phyloP scores from a whole-genome alignment of 352 stramenopile species.

The Phytophthora hibernalis region DNA sequence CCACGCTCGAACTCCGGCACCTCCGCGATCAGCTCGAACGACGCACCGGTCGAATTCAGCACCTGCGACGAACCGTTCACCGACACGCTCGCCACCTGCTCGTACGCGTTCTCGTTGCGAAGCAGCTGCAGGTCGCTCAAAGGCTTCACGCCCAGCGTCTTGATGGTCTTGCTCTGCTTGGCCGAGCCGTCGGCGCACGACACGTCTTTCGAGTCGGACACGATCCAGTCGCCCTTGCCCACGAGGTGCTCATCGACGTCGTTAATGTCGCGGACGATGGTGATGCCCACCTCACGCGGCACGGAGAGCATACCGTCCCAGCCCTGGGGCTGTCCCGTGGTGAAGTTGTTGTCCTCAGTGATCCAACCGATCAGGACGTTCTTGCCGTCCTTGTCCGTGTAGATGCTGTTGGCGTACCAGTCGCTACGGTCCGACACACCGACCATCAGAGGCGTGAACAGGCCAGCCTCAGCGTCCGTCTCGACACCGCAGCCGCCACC shows the following conservation, averaged over 20 bases:
- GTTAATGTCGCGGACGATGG: conserved; percentile 58
- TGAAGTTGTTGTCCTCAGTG: conserved; percentile 61
- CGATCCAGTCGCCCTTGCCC: conserved; percentile 65
- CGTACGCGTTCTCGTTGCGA: conserved; percentile 46
- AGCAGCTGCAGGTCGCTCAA: conserved; percentile 56
- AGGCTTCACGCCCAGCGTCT: conserved; percentile 63
- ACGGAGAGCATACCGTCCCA: conserved; percentile 75
- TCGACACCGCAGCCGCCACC: conserved; percentile 25
- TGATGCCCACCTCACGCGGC: conserved; percentile 58
- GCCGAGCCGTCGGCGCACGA: conserved; percentile 30
- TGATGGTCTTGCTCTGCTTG: conserved; percentile 66
- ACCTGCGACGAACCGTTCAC: conserved; percentile 40
- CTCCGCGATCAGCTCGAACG: conserved; percentile 63
- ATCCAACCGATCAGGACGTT: conserved; percentile 72
- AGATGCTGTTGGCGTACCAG: conserved; percentile 78
- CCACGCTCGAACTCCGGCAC: conserved; percentile 52
- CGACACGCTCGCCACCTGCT: conserved; percentile 37
- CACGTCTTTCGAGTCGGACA: conserved; percentile 47
- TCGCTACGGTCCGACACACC: conserved; percentile 67
- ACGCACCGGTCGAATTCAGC: conserved; percentile 52
- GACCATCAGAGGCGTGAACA: conserved; percentile 66
- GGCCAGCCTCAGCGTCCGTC: conserved; percentile 32
- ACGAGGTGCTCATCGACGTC: conserved; percentile 56
- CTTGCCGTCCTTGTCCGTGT: conserved; percentile 68
- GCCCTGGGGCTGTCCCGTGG: conserved; percentile 57